Evolutionary conservation across 2,329 filamentous ascomycete genomes (phyloP).

Genomic region (Fusarium floridanum): DNA sequence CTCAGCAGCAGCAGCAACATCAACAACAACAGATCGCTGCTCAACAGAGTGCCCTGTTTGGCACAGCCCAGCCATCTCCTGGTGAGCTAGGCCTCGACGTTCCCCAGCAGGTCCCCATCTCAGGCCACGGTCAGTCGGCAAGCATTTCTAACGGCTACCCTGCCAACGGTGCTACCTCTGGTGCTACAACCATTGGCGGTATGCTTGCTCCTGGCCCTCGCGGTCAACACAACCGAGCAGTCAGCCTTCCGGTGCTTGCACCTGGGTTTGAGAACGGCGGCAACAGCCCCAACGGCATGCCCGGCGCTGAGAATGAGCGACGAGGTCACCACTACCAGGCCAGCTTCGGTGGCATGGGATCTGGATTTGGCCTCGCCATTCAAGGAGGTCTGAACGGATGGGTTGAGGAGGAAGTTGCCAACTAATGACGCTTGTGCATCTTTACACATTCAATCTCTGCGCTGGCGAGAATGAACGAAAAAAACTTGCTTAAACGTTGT

Average conservation of each 20-base stretch:
- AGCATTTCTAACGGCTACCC: constrained; percentile 75
- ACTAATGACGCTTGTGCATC: constrained; percentile 56
- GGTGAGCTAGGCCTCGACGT: constrained; percentile 70
- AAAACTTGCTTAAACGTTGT: constrained; percentile 59
- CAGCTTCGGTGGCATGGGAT: constrained; percentile 71
- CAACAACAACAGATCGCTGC: constrained; percentile 78
- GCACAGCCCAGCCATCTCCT: constrained; percentile 73
- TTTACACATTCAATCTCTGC: constrained; percentile 42
- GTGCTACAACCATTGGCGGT: constrained; percentile 79
- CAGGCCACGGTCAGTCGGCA: constrained; percentile 74
- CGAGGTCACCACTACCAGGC: constrained; percentile 76
- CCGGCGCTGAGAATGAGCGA: constrained; percentile 65
- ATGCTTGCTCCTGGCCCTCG: constrained; percentile 78
- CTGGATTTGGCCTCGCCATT: constrained; percentile 72
- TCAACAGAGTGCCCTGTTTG: constrained; percentile 86
- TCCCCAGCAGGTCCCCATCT: constrained; percentile 71
- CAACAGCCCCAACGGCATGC: constrained; percentile 63
- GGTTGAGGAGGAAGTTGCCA: constrained; percentile 75
- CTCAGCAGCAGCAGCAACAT: constrained; percentile 80
- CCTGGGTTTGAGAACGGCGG: constrained; percentile 73
- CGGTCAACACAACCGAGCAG: constrained; percentile 80
- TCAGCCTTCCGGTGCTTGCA: constrained; percentile 83
- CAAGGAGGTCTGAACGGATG: constrained; percentile 75
- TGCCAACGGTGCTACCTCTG: constrained; percentile 64
- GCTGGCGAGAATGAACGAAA: constrained; percentile 45